Base-by-base conservation (phyloP, 106 monocot species). In the Allium cepa region DNA sequence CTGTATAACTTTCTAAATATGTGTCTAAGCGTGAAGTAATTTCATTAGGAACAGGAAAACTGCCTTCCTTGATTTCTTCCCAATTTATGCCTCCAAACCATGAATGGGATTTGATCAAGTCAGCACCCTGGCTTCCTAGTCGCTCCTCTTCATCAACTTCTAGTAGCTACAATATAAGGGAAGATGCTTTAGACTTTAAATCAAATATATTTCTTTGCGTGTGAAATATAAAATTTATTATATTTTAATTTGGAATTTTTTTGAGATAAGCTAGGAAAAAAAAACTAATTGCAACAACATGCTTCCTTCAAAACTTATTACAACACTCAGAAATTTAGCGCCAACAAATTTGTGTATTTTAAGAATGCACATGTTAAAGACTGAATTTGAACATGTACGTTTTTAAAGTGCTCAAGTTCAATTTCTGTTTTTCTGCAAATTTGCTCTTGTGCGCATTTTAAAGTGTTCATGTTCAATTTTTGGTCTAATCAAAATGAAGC, bases 21-120 rank as follows among this genome's bases (percentile, higher is more conserved):
- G 57, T 22, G 50, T 82, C 64, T 59, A 96, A 73, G 14, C 91
- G 83, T 55, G 79, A 80, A 72, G 61, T 76, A 61, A 92, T 82
- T 77, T 88, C 88, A 22, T 63, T 68, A 58, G 96, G 96, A 72
- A 82, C 86, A 57, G 86, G 78, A 55, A 66, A 71, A 55, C 81
- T 88, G 13, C 79, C 82, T 56, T 91, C 70, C 28, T 69, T 62
- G 47, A 96, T 74, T 70, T 49, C 69, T 28, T 82, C 64, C 96
- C 96, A 96, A 56, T 88, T 78, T 9, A 96, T 7, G 14, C 83
- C 86, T 28, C 67, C 36, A 68, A 96, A 96, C 96, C 96, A 96
- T 26, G 78, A 60, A 79, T 96, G 96, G 7, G 50, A 74, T 82
- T 82, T 88, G 9, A 96, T 60, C 16, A 80, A 69, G 62, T 86